Percentiles rank a stretch among this genome's conserved stretches.
Evolutionary conservation across 495 filamentous ascomycete genomes (phyloP).

Genomic region (Parmelia sp.): DNA sequence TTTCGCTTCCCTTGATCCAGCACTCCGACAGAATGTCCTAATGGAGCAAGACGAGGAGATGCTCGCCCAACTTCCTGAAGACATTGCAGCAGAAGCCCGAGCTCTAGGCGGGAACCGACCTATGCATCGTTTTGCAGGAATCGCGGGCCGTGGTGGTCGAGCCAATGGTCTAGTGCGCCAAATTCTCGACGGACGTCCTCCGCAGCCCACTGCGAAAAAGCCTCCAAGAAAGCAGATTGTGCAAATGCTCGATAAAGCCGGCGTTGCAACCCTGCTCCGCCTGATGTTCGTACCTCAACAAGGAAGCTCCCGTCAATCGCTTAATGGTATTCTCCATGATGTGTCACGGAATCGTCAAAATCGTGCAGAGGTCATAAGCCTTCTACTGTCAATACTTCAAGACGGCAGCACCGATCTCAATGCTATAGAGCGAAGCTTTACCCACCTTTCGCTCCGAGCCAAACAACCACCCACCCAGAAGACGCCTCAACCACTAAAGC

Average conservation of each 20-base stretch:
- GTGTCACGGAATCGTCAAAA: conserved; percentile 93
- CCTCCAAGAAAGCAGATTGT: conserved; percentile 70
- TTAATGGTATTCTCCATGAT: conserved; percentile 79
- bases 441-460: conserved; percentile 82
- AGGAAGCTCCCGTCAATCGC: conserved; percentile 67
- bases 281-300: conserved; percentile 95
- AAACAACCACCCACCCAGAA: conserved; percentile 71
- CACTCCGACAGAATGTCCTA: conserved; percentile 75
- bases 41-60: conserved; percentile 88
- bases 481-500: conserved; percentile 71
- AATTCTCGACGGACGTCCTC: conserved; percentile 22
- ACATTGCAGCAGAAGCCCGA: conserved; percentile 79
- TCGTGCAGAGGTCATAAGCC: conserved; percentile 87
- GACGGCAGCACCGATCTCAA: conserved; percentile 89
- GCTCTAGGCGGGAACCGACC: conserved; percentile 55
- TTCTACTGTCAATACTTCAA: conserved; percentile 89
- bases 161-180: conserved; percentile 41
- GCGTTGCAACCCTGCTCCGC: conserved; percentile 86
- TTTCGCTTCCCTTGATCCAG: conserved; percentile 81
- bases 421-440: conserved; percentile 91
- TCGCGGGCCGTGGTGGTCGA: conserved; percentile 39
- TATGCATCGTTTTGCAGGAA: conserved; percentile 54
- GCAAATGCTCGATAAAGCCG: conserved; percentile 94
- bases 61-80: conserved; percentile 75
- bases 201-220: conserved; percentile 47